Evolutionary conservation across 1,284 basidiomycete genomes (phyloP).

Genomic region (Irpex sp.): DNA sequence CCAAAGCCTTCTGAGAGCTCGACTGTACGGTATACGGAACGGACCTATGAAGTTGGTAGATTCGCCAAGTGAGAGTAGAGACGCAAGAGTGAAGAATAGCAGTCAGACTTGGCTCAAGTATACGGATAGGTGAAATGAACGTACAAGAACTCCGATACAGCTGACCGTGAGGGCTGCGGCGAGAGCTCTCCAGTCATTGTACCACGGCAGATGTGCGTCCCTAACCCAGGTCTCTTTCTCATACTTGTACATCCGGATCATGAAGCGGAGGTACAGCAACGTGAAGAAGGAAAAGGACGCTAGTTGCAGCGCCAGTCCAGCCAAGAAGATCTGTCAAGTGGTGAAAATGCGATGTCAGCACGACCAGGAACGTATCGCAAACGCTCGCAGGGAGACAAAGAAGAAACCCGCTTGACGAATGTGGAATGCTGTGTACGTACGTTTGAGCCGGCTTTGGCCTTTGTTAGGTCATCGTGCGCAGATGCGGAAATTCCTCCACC

Average conservation of each 20-base stretch:
- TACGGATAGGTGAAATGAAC: constrained; percentile 12
- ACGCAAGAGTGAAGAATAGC: neutral
- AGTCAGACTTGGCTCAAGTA: neutral
- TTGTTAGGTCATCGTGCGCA: constrained; percentile 3
- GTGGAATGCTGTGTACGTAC: constrained; percentile 4
- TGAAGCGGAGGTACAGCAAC: constrained; percentile 50
- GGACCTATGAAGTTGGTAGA: constrained; percentile 39
- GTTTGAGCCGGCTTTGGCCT: constrained; percentile 4
- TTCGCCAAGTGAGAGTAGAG: neutral
- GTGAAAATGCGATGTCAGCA: neutral
- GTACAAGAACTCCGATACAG: constrained; percentile 60
- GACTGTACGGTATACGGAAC: constrained; percentile 63
- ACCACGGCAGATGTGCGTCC: constrained; percentile 39
- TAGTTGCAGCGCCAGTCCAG: constrained; percentile 58
- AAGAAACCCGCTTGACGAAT: neutral
- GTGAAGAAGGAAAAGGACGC: constrained; percentile 61
- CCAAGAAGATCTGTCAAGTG: constrained; percentile 51
- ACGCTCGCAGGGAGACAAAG: neutral
- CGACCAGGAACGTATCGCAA: neutral
- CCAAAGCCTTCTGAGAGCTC: constrained; percentile 66
- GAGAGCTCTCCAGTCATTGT: constrained; percentile 55
- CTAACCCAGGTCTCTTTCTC: constrained; percentile 42
- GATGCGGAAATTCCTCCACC: constrained; percentile 35
- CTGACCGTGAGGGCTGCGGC: constrained; percentile 52
- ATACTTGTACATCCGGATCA: constrained; percentile 44